A percentile compares a stretch with the other conserved stretches of the same genome.
Evolutionary conservation across 2,329 filamentous ascomycete genomes (phyloP).

Genomic region (Xylaria sp.): DNA sequence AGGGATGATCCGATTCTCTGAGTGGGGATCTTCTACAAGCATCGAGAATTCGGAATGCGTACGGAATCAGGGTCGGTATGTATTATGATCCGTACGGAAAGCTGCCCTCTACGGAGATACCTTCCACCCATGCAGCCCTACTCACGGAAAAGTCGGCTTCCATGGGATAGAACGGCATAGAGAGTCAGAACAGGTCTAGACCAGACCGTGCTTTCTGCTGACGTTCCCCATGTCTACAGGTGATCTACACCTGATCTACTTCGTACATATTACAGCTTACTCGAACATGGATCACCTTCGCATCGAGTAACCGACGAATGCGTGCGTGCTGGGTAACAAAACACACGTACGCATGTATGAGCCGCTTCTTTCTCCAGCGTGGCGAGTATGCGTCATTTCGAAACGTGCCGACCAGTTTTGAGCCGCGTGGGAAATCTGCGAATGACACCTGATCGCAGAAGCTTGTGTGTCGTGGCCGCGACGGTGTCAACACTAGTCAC

Average conservation of each 20-base stretch:
- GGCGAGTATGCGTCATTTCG: not conserved
- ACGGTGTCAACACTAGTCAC: not conserved
- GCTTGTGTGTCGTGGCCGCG: not conserved
- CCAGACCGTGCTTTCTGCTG: not conserved
- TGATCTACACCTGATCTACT: no score
- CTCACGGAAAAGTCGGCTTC: conserved; percentile 15
- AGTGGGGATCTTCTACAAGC: not conserved
- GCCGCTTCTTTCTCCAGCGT: no score
- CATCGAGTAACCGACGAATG: no score
- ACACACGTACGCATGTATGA: no score
- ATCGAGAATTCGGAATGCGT: no score
- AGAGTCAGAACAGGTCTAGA: not conserved
- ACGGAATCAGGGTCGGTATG: not conserved
- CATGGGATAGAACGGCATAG: conserved; percentile 8
- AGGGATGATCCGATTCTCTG: not conserved
- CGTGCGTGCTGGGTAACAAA: no score
- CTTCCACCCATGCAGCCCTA: conserved; percentile 17
- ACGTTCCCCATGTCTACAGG: not conserved
- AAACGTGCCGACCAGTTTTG: not conserved
- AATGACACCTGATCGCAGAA: not conserved
- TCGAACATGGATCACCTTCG: no score
- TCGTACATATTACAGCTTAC: no score
- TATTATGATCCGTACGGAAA: not conserved
- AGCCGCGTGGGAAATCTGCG: not conserved
- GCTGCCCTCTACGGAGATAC: not conserved